A percentile compares a stretch with the other conserved stretches of the same genome.
These are phyloP conservation scores for Clausena lansium DNA, from an alignment of 345 rosid species.

Conservation along the genomic window DNA sequence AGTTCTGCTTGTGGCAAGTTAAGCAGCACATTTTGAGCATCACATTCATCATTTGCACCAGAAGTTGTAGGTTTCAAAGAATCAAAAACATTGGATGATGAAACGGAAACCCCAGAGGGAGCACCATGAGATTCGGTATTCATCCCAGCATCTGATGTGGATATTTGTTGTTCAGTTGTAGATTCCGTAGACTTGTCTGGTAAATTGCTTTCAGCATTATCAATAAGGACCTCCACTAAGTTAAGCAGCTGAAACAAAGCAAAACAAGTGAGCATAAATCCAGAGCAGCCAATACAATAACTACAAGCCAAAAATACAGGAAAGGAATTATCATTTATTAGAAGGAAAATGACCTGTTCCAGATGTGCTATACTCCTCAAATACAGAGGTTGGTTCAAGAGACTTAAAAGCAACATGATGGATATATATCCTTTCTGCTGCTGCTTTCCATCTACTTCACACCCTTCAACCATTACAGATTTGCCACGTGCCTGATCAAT, in stretches of 20 bases:
- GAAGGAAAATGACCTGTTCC: constrained; percentile 64
- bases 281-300: background rate
- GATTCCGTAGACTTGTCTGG: constrained; percentile 48
- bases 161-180: constrained; percentile 38
- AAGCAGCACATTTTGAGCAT: constrained; percentile 53
- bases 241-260: constrained; percentile 65
- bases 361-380: constrained; percentile 93
- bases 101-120: constrained; percentile 36
- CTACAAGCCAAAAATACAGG: background rate
- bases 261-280: constrained; percentile 6
- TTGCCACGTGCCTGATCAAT: constrained; percentile 61
- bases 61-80: constrained; percentile 40
- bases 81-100: constrained; percentile 37
- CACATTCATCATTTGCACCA: constrained; percentile 48
- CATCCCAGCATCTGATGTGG: constrained; percentile 37
- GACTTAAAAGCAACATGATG: constrained; percentile 76
- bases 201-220: constrained; percentile 63
- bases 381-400: constrained; percentile 89
- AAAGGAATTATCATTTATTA: background rate
- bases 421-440: constrained; percentile 50
- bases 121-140: constrained; percentile 38
- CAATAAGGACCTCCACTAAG: constrained; percentile 82
- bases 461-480: constrained; percentile 58
- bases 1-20: constrained; percentile 84
- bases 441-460: constrained; percentile 35